A percentile compares a stretch with the other conserved stretches of the same genome.
Evolutionary conservation across 2,329 filamentous ascomycete genomes (phyloP).

Genomic region (Xylaria sp.): DNA sequence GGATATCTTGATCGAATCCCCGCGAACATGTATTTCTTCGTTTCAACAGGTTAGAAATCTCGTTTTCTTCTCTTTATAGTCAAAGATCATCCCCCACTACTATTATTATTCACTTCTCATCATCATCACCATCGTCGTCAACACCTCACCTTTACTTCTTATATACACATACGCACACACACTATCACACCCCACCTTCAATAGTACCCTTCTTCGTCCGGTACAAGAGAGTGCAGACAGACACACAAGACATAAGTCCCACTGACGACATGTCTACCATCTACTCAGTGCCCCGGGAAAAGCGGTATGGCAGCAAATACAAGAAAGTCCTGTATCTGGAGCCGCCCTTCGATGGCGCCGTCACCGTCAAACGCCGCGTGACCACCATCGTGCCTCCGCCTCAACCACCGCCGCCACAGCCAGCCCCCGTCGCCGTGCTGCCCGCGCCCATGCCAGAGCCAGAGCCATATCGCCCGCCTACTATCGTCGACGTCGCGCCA

Average conservation of each 20-base stretch:
- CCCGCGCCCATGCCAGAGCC: constrained; percentile 41
- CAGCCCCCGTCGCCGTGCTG: constrained; percentile 33
- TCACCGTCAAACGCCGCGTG: constrained; percentile 51
- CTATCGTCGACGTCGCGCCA: constrained; percentile 44
- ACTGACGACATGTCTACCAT: constrained; percentile 49
- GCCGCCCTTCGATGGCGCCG: constrained; percentile 52
- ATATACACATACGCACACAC: neutral
- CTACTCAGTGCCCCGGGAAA: constrained; percentile 49
- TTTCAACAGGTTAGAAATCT: constrained; percentile 46
- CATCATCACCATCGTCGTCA: neutral
- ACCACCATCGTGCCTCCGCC: constrained; percentile 54
- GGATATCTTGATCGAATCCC: constrained; percentile 36
- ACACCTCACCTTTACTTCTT: neutral
- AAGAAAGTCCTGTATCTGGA: constrained; percentile 58
- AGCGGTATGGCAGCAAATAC: constrained; percentile 51
- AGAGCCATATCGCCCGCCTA: constrained; percentile 39
- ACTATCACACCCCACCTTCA: constrained; percentile 9
- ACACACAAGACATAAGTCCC: constrained; percentile 8
- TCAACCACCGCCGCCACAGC: constrained; percentile 38
- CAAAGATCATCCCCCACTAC: neutral
- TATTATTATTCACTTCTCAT: neutral
- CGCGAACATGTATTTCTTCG: constrained; percentile 46
- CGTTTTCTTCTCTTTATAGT: constrained; percentile 20
- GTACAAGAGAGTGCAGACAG: constrained; percentile 19
- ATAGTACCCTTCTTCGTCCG: neutral